A percentile compares a stretch with the other conserved stretches of the same genome.
Evolutionary conservation across 352 stramenopile species (phyloP).

Genomic region (Pythium insidiosum): DNA sequence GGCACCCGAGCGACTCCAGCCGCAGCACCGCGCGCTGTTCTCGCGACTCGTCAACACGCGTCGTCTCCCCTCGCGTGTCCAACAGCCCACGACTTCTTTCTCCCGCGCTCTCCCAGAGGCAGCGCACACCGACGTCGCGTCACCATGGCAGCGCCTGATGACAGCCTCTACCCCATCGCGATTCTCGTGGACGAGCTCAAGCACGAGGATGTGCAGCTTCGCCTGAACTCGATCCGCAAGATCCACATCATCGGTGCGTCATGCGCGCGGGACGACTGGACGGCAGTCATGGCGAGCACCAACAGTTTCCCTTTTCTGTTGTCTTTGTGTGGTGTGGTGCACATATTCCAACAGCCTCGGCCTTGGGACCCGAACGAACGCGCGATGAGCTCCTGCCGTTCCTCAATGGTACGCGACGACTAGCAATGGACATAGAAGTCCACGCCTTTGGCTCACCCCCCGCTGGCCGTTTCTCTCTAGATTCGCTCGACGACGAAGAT

Average conservation of each 20-base stretch:
- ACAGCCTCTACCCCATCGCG: constrained; percentile 83
- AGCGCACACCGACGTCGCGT: no score
- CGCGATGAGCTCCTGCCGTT: constrained; percentile 97
- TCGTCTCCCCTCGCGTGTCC: no score
- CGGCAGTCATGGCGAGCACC: not conserved
- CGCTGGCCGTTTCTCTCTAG: constrained; percentile 30
- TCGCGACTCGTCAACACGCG: no score
- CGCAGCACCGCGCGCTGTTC: no score
- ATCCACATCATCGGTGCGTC: constrained; percentile 86
- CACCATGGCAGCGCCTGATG: no score
- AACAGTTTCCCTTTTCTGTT: not conserved
- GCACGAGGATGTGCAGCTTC: constrained; percentile 88
- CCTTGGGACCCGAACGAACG: constrained; percentile 86
- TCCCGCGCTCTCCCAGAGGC: no score
- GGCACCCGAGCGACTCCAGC: no score
- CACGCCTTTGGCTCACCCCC: no score
- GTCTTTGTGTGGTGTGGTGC: constrained; percentile 4
- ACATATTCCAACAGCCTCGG: constrained; percentile 40
- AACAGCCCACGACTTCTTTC: no score
- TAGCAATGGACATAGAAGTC: no score
- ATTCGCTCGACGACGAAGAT: constrained; percentile 97
- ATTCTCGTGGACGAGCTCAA: constrained; percentile 91
- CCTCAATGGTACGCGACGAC: constrained; percentile 92
- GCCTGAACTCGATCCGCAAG: constrained; percentile 89
- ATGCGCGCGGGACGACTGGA: no score